These are phyloP conservation scores for Fusarium transvaalense DNA, from an alignment of 2,329 filamentous ascomycete species.

Conservation along the genomic window DNA sequence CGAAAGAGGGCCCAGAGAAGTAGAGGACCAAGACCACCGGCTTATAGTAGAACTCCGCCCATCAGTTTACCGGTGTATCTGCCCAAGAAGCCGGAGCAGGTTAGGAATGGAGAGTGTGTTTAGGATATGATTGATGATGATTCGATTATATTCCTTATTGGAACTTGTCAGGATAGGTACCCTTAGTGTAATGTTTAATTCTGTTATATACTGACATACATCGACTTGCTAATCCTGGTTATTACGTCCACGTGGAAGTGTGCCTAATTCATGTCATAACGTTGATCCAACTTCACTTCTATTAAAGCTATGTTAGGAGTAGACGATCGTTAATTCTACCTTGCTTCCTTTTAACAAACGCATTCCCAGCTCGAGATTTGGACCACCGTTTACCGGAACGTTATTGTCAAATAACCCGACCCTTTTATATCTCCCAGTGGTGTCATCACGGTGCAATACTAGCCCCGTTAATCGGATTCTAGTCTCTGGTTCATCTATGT, in stretches of 20 bases:
- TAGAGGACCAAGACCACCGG: background rate
- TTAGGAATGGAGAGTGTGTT: background rate
- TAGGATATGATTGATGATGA: background rate
- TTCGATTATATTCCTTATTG: too few relatives aligned
- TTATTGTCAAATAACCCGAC: background rate
- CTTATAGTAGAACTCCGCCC: background rate
- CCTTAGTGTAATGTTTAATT: background rate
- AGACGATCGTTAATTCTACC: background rate
- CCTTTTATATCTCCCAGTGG: background rate
- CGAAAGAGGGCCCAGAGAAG: background rate
- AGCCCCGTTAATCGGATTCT: background rate
- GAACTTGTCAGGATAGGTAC: too few relatives aligned
- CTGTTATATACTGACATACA: background rate
- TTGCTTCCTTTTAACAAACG: background rate
- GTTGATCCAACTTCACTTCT: background rate
- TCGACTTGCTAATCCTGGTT: background rate
- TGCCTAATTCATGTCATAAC: background rate
- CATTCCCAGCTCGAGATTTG: background rate
- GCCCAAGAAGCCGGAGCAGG: background rate
- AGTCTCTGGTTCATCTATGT: too few relatives aligned
- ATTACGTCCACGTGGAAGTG: background rate
- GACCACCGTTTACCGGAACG: background rate
- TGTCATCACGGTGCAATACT: background rate
- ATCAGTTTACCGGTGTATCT: background rate
- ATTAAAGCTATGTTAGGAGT: background rate